Conservation (phyloP, 2,329 filamentous ascomycete species). For the Coniella lustricola region DNA sequence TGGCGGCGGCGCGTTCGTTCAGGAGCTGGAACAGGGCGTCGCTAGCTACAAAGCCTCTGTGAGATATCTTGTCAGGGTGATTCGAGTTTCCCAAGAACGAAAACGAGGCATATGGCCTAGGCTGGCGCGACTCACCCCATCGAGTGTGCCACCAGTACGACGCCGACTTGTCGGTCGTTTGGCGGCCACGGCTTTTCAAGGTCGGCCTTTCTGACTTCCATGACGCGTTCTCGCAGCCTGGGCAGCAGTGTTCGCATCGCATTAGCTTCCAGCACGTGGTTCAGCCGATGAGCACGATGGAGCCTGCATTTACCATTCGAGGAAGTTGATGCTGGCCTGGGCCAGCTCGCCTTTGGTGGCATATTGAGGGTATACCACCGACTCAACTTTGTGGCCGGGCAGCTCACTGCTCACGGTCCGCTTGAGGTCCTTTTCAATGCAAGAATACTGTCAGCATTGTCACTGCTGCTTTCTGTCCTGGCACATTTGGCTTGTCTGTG, state of each 20-base stretch:
- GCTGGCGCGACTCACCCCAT: slow-evolving; percentile 50
- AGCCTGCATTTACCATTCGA: slow-evolving; percentile 45
- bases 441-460: too few relatives aligned
- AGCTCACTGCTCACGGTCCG: slow-evolving; percentile 50
- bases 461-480: too few relatives aligned
- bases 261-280: too few relatives aligned
- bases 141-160: slow-evolving; percentile 75
- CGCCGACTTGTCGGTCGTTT: slow-evolving; percentile 70
- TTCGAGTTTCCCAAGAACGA: not conserved
- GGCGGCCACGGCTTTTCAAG: slow-evolving; percentile 69
- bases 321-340: slow-evolving; percentile 37
- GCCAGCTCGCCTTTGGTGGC: slow-evolving; percentile 64
- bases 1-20: slow-evolving; percentile 46
- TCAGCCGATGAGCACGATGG: too few relatives aligned
- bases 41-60: slow-evolving; percentile 70
- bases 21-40: slow-evolving; percentile 70
- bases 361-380: slow-evolving; percentile 63
- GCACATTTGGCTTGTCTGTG: too few relatives aligned
- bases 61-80: not conserved
- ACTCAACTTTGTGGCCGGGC: slow-evolving; percentile 52
- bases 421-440: slow-evolving; percentile 44
- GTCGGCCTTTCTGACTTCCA: slow-evolving; percentile 65
- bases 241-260: too few relatives aligned
- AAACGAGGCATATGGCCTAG: not conserved
- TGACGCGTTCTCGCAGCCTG: slow-evolving; percentile 74